Evolutionary conservation across 129 eudicot species (phyloP).

Genomic region (Mikania micrantha): DNA sequence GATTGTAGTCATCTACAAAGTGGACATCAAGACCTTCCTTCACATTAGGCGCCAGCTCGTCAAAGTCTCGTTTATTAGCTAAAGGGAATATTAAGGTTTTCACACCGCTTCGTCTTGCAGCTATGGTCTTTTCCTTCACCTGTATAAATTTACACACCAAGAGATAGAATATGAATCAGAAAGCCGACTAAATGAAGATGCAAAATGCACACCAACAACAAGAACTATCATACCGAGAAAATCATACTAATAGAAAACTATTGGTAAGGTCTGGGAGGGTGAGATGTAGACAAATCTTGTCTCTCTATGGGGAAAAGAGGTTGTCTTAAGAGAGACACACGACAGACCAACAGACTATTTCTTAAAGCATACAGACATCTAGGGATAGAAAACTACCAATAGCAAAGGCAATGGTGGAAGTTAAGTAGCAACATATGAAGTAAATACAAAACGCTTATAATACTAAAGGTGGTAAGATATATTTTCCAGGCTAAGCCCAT

Average conservation of each 20-base stretch:
- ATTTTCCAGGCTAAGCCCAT: no score
- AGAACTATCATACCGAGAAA: no score
- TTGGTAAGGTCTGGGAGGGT: no score
- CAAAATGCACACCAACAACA: background rate
- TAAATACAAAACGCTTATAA: background rate
- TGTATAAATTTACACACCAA: conserved; percentile 20
- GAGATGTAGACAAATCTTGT: no score
- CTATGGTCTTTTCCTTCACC: conserved; percentile 98
- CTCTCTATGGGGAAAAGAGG: no score
- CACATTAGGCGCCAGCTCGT: conserved; percentile 82
- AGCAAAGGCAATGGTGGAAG: no score
- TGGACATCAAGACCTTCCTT: conserved; percentile 94
- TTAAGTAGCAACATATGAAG: no score
- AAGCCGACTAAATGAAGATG: background rate
- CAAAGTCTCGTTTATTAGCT: conserved; percentile 83
- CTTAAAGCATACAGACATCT: no score
- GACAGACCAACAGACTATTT: no score
- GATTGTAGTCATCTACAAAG: conserved; percentile 82
- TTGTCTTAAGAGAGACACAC: no score
- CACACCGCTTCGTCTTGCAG: conserved; percentile 89
- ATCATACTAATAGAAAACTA: no score
- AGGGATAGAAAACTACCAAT: no score
- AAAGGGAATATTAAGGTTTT: conserved; percentile 82
- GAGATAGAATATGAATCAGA: background rate
- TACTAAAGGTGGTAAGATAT: background rate